Base-by-base conservation (phyloP, 768 basidiomycete genomes). In the Termitomyces sp. region DNA sequence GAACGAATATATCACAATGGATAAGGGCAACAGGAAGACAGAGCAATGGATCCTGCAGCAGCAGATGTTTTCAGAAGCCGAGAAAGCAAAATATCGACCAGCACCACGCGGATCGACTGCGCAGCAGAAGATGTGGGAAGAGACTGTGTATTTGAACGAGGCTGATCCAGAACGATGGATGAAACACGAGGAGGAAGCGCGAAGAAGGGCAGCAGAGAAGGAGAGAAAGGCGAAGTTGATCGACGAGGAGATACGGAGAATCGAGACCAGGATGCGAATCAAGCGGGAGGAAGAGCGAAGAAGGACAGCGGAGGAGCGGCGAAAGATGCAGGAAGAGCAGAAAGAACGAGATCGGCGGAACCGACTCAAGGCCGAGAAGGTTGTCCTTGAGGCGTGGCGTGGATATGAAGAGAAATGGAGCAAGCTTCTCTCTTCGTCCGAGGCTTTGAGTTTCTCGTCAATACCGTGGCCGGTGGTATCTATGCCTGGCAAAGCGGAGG, bases 391-490 rank as follows among this genome's bases (percentile, higher is more conserved):
- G 37, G 83, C 83, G 5, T 91, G 88, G 88, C 64, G 71, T 47
- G 69, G 64, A 50, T 89, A 93, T 71, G 88, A 93, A 69, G 69
- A 72, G 36, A 78, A 81, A 56, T 93, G 90, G 91, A 65, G 72
- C n/a, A 70, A 71, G 57, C 67, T 90, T 58, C 63, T 70, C 30
- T 66, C 71, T 8, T 76, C 80, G n/a, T 68, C 78, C 14, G 80
- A 79, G 46, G 62, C 70, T 22, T 73, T 91, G 45, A 71, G 73
- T 0, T 91, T 93, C 75, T 70, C 74, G 42, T 77, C 76, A 46
- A 82, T 90, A 48, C 91, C 91, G 10, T 93, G 91, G 91, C 90
- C 90, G 34, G 62, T 83, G 59, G 68, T 78, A 50, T 61, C 66
- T 13, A 64, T 68, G 13, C 83, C 85, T n/a, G 63, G 62, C 22